A percentile compares a stretch with the other conserved stretches of the same genome.
Conservation (phyloP, 2,329 filamentous ascomycete species). For the Apiospora sp. region DNA sequence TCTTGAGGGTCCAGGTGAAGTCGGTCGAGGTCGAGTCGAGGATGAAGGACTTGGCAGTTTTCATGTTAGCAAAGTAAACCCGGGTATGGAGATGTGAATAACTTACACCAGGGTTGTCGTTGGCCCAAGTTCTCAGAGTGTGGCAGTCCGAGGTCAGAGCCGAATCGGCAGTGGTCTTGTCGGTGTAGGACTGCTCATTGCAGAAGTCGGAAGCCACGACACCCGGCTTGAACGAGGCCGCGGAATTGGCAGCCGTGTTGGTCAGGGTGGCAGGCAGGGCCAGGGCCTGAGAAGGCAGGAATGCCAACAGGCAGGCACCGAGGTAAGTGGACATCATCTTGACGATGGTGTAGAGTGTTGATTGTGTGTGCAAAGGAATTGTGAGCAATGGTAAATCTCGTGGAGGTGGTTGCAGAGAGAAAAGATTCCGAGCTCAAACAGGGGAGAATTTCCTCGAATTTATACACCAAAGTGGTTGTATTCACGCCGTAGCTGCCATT, state of each 20-base stretch:
- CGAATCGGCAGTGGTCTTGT: neutral
- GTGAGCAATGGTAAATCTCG: neutral
- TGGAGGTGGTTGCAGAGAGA: neutral
- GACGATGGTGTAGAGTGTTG: neutral
- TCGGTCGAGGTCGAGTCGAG: neutral
- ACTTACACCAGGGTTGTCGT: neutral
- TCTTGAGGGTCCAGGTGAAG: slow-evolving; percentile 12
- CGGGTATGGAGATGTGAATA: neutral
- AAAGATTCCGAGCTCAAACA: neutral
- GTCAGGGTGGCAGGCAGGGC: neutral
- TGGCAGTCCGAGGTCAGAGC: slow-evolving; percentile 1
- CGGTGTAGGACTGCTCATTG: neutral
- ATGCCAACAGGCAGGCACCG: neutral
- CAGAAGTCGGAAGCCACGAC: neutral
- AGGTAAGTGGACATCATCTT: neutral
- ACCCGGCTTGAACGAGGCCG: neutral
- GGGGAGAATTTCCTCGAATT: neutral
- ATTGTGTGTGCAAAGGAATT: neutral
- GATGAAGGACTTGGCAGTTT: neutral
- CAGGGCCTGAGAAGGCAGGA: neutral
- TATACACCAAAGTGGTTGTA: neutral
- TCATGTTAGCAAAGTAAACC: neutral
- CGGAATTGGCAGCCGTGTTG: neutral
- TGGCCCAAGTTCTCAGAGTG: neutral
- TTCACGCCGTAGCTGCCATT: neutral